A percentile compares a stretch with the other conserved stretches of the same genome.
Evolutionary conservation across 805 yeast species (phyloP).

Genomic region (Metschnikowia gruessii): DNA sequence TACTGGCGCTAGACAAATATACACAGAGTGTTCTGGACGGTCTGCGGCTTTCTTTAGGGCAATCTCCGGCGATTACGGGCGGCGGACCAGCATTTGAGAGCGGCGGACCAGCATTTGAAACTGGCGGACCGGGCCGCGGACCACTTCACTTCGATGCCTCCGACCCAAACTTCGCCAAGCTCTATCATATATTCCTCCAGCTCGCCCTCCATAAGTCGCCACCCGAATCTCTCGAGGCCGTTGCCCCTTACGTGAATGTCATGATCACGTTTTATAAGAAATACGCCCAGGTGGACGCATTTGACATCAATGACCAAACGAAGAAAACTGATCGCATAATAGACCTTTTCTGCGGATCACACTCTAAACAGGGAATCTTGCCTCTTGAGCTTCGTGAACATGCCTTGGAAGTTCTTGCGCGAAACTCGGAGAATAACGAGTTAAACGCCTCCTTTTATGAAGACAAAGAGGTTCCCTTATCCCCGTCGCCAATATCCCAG

Average conservation of each 20-base stretch:
- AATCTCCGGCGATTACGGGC: background rate
- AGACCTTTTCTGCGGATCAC: slow-evolving; percentile 20
- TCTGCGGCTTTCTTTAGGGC: background rate
- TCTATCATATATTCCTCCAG: slow-evolving; percentile 25
- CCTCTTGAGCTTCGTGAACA: slow-evolving; percentile 12
- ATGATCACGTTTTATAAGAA: slow-evolving; percentile 25
- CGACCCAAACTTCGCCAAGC: slow-evolving; percentile 19
- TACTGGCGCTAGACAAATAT: slow-evolving; percentile 6
- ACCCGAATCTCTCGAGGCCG: slow-evolving; percentile 12
- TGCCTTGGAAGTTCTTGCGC: background rate
- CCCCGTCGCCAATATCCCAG: background rate
- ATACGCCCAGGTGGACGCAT: slow-evolving; percentile 21
- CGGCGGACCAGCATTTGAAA: too few relatives aligned
- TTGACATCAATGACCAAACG: slow-evolving; percentile 19
- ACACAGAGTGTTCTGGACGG: background rate
- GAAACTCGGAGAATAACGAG: too few relatives aligned
- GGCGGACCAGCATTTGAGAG: background rate
- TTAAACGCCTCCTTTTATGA: too few relatives aligned
- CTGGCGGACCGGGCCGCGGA: background rate
- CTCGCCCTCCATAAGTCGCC: slow-evolving; percentile 20
- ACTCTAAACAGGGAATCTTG: slow-evolving; percentile 14
- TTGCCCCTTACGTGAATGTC: slow-evolving; percentile 19
- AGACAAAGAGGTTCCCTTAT: too few relatives aligned
- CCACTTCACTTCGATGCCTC: slow-evolving; percentile 19
- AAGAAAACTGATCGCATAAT: slow-evolving; percentile 7